These are phyloP conservation scores for Mrakia hoshinonis DNA, from an alignment of 768 basidiomycete genomes.

Conservation along the genomic window DNA sequence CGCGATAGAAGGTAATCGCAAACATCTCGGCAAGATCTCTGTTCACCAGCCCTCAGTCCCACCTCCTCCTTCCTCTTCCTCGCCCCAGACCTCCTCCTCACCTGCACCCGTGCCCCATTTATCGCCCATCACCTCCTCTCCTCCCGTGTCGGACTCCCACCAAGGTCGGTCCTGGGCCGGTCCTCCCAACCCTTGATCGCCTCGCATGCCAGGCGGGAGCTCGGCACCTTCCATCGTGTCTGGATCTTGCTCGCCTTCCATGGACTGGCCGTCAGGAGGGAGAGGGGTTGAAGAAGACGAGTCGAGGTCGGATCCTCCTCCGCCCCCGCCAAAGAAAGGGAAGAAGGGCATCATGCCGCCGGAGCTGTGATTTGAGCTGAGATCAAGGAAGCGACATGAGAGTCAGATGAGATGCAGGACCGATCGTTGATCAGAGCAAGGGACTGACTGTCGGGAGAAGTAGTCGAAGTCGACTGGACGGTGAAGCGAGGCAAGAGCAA, in stretches of 20 bases:
- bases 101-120: background rate
- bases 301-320: slow-evolving; percentile 15
- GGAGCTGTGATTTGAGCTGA: slow-evolving; percentile 19
- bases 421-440: slow-evolving; percentile 71
- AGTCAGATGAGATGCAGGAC: slow-evolving; percentile 74
- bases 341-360: slow-evolving; percentile 21
- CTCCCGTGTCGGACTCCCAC: too few relatives aligned
- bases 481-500: too few relatives aligned
- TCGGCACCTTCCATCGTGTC: background rate
- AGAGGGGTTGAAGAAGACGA: background rate
- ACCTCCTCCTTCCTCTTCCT: background rate
- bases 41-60: background rate
- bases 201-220: slow-evolving; percentile 18
- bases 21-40: too few relatives aligned
- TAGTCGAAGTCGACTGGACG: slow-evolving; percentile 28
- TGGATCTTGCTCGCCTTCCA: background rate
- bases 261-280: background rate
- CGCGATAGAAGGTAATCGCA: too few relatives aligned
- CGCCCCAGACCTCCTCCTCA: background rate
- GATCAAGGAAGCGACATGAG: slow-evolving; percentile 49
- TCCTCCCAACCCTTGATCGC: background rate
- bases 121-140: too few relatives aligned
- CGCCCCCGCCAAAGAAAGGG: slow-evolving; percentile 26
- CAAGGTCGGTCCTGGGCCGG: background rate
- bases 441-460: slow-evolving; percentile 24